Conservation (phyloP, 805 yeast species). For the Scheffersomyces amazonensis region DNA sequence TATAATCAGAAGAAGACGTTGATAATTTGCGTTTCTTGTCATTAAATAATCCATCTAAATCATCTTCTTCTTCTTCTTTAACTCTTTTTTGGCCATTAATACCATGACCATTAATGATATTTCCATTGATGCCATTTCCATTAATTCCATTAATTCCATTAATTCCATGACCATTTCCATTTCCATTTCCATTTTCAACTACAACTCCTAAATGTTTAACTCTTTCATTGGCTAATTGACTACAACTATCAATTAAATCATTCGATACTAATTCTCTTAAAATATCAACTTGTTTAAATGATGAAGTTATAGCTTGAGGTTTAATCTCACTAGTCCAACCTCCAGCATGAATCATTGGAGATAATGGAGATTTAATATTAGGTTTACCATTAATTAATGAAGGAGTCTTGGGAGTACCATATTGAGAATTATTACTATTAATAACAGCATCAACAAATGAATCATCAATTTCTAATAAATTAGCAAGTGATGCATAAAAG, state of each 20-base stretch:
- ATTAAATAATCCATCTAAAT: slow-evolving; percentile 32
- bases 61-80: too few relatives aligned
- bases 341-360: slow-evolving; percentile 26
- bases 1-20: slow-evolving; percentile 10
- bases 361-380: slow-evolving; percentile 30
- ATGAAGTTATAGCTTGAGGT: slow-evolving; percentile 42
- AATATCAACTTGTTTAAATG: slow-evolving; percentile 43
- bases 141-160: slow-evolving; percentile 24
- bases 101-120: too few relatives aligned
- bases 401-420: slow-evolving; percentile 4
- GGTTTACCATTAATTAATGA: slow-evolving; percentile 5
- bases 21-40: slow-evolving; percentile 30
- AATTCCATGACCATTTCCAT: slow-evolving; percentile 6
- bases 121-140: too few relatives aligned
- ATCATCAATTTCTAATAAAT: slow-evolving; percentile 45
- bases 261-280: slow-evolving; percentile 31
- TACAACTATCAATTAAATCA: slow-evolving; percentile 22
- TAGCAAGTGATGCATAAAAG: slow-evolving; percentile 50
- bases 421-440: too few relatives aligned
- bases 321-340: slow-evolving; percentile 46
- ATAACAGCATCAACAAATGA: slow-evolving; percentile 17
- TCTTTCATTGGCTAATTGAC: slow-evolving; percentile 10
- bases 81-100: too few relatives aligned
- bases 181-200: neutral
- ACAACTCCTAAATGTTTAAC: slow-evolving; percentile 1